These are phyloP conservation scores for Trichoderma reesei DNA, from an alignment of 495 filamentous ascomycete genomes.

Conservation along the genomic window DNA sequence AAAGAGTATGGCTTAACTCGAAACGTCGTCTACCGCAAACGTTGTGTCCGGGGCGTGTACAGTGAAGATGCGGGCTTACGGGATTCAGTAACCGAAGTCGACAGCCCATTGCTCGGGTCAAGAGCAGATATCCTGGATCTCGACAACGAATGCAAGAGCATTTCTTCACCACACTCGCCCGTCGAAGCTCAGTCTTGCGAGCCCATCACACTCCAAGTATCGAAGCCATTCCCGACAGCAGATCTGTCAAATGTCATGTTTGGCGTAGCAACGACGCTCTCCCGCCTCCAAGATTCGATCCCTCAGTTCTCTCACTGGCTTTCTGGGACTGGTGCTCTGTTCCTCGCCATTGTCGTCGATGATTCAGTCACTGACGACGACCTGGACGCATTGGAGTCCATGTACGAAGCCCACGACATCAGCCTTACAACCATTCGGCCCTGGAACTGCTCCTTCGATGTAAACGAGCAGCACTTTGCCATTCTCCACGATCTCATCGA, in stretches of 20 bases:
- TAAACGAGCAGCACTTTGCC: conserved; percentile 56
- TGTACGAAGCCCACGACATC: conserved; percentile 34
- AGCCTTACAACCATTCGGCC: conserved; percentile 44
- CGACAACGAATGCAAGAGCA: neutral
- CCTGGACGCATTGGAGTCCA: conserved; percentile 19
- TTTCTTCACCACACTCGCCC: neutral
- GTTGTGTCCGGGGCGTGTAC: conserved; percentile 1
- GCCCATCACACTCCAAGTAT: neutral
- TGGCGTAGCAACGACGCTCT: conserved; percentile 50
- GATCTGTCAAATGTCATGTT: conserved; percentile 28
- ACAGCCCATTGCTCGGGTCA: neutral
- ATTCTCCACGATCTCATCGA: conserved; percentile 48
- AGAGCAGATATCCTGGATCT: neutral
- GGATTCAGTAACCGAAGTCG: neutral
- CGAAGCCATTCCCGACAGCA: neutral
- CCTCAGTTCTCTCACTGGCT: conserved; percentile 54
- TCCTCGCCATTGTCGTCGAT: conserved; percentile 48
- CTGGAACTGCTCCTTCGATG: conserved; percentile 32
- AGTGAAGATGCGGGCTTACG: neutral
- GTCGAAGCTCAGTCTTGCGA: neutral
- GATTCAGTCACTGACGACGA: conserved; percentile 19
- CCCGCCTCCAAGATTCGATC: conserved; percentile 46
- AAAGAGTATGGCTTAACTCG: neutral
- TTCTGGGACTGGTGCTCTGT: conserved; percentile 41
- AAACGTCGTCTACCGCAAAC: neutral